Conservation (phyloP, 306 rosid species). For the Biancaea sappan region DNA sequence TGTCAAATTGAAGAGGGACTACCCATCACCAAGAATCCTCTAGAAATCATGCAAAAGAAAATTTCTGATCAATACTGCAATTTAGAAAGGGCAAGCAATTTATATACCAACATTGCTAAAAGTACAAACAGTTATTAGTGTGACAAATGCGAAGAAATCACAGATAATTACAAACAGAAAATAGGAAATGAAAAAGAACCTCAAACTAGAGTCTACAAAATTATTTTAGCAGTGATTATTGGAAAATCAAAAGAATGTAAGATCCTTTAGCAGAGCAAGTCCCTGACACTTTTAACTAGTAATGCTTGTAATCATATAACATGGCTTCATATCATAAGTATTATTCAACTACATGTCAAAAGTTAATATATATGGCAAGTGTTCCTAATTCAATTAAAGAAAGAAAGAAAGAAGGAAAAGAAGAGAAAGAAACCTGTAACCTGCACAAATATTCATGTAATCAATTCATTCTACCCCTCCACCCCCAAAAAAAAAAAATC, state of each 20-base stretch:
- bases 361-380: constrained; percentile 25
- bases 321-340: constrained; percentile 15
- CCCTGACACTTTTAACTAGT: not conserved
- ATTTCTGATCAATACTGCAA: constrained; percentile 19
- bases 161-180: not conserved
- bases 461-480: not conserved
- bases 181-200: not conserved
- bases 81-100: constrained; percentile 7
- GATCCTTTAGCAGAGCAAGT: not conserved
- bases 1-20: too few species aligned
- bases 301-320: constrained; percentile 9
- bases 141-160: constrained; percentile 4
- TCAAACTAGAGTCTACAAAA: not conserved
- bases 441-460: not conserved
- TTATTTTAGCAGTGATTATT: not conserved
- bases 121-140: constrained; percentile 19
- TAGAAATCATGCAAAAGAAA: not conserved
- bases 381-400: constrained; percentile 19
- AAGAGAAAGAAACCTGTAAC: constrained; percentile 13
- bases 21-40: not conserved
- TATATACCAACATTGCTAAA: constrained; percentile 14
- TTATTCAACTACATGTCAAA: not conserved
- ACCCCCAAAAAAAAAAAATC: too few species aligned
- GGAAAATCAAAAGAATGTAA: not conserved
- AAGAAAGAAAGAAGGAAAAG: too few species aligned